Conservation (phyloP, 2,329 filamentous ascomycete genomes). For the Aspergillus brasiliensis region DNA sequence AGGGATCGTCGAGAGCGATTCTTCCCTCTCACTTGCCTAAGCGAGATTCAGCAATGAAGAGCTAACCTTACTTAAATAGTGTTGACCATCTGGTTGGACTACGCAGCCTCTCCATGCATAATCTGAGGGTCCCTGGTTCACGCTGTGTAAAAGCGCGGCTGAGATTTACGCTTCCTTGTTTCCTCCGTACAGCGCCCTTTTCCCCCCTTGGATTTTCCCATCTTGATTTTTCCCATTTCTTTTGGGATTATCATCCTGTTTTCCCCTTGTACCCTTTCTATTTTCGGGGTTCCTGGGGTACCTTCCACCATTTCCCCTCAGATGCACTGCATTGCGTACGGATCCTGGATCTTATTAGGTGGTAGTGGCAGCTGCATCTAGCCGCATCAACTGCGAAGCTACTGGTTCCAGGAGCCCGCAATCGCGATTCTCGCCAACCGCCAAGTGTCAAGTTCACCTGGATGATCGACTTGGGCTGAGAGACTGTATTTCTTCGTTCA, state of each 20-base stretch:
- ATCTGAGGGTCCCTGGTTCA: conserved; percentile 16
- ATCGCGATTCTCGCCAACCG: conserved; percentile 12
- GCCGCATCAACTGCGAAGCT: conserved; percentile 23
- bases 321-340: conserved; percentile 19
- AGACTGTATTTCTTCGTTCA: not conserved
- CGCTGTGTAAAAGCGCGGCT: conserved; percentile 19
- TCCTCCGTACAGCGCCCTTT: conserved; percentile 4
- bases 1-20: conserved; percentile 18
- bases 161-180: conserved; percentile 20
- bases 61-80: conserved; percentile 27
- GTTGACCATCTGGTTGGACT: conserved; percentile 21
- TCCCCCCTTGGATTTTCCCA: not conserved
- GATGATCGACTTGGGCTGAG: not conserved
- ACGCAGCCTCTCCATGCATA: conserved; percentile 22
- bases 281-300: not conserved
- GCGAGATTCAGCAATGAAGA: conserved; percentile 19
- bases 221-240: not conserved
- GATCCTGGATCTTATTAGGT: conserved; percentile 24
- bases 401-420: conserved; percentile 18
- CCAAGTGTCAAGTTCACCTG: not conserved
- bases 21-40: conserved; percentile 14
- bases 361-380: conserved; percentile 25
- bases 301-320: conserved; percentile 9
- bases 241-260: conserved; percentile 4
- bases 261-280: conserved; percentile 3